A percentile compares a stretch with the other conserved stretches of the same genome.
These are phyloP conservation scores for Botryotinia globosa DNA, from an alignment of 2,329 filamentous ascomycete species.

Conservation along the genomic window DNA sequence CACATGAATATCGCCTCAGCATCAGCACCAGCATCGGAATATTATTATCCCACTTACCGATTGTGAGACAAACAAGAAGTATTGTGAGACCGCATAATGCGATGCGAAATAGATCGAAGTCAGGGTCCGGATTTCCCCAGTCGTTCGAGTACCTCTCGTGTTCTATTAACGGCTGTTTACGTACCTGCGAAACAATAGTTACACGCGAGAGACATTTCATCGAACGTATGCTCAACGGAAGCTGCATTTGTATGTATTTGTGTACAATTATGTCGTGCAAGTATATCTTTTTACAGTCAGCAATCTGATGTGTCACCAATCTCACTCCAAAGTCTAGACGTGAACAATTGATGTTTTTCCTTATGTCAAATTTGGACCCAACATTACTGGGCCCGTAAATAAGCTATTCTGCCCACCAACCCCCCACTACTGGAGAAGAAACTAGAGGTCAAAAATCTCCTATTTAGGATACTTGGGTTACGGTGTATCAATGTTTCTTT, in stretches of 20 bases:
- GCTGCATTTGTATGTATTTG: not conserved
- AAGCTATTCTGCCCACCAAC: not conserved
- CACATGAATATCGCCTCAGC: not conserved
- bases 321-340: not conserved
- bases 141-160: not conserved
- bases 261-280: not conserved
- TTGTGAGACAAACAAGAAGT: not conserved
- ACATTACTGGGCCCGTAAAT: not conserved
- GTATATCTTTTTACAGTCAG: not conserved
- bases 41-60: not conserved
- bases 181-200: not conserved
- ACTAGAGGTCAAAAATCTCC: not conserved
- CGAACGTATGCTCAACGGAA: not conserved
- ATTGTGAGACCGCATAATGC: not conserved
- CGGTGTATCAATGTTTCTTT: not conserved
- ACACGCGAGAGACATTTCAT: not conserved
- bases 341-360: not conserved
- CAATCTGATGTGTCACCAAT: not conserved
- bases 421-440: not conserved
- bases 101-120: not conserved
- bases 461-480: not conserved
- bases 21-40: not conserved
- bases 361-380: not conserved
- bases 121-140: slow-evolving; percentile 4
- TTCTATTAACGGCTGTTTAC: not conserved